Evolutionary conservation across 2,329 filamentous ascomycete genomes (phyloP).

Genomic region (Fusarium buharicum): DNA sequence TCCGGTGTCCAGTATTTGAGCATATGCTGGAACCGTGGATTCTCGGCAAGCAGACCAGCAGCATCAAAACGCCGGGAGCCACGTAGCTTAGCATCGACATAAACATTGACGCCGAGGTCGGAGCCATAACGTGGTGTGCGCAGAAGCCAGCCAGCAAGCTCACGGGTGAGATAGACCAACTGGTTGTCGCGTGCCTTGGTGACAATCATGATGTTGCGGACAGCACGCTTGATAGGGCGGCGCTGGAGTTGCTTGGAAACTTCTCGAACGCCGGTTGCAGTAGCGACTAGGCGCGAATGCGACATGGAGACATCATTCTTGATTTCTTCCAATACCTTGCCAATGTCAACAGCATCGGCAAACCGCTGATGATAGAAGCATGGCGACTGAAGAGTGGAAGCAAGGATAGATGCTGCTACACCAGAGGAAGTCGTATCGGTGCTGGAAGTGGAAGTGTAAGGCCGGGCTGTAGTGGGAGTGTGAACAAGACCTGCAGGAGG

Average conservation of each 20-base stretch:
- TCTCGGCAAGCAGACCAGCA: conserved; percentile 74
- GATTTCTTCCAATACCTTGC: conserved; percentile 95
- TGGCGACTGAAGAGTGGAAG: conserved; percentile 78
- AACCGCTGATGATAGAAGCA: conserved; percentile 99
- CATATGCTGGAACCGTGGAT: conserved; percentile 82
- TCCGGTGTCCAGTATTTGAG: conserved; percentile 97
- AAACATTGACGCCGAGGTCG: conserved; percentile 93
- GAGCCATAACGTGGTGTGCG: conserved; percentile 89
- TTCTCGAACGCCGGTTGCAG: conserved; percentile 92
- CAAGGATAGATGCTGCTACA: conserved; percentile 28
- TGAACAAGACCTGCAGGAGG: conserved; percentile 41
- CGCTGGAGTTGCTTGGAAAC: conserved; percentile 95
- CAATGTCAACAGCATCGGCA: conserved; percentile 93
- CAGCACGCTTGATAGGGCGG: conserved; percentile 88
- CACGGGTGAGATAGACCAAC: conserved; percentile 86
- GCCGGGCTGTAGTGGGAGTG: conserved; percentile 40
- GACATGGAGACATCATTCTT: conserved; percentile 89
- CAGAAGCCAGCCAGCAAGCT: conserved; percentile 88
- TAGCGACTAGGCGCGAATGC: conserved; percentile 93
- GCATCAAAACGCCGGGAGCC: conserved; percentile 89
- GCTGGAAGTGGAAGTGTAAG: conserved; percentile 26
- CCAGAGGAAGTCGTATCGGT: conserved; percentile 27
- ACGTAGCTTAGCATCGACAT: conserved; percentile 94
- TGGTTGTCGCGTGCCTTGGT: conserved; percentile 97
- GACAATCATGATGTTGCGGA: conserved; percentile 96